phyloP scores from a whole-genome alignment of 768 basidiomycete species.

The Suillus clintonianus region DNA sequence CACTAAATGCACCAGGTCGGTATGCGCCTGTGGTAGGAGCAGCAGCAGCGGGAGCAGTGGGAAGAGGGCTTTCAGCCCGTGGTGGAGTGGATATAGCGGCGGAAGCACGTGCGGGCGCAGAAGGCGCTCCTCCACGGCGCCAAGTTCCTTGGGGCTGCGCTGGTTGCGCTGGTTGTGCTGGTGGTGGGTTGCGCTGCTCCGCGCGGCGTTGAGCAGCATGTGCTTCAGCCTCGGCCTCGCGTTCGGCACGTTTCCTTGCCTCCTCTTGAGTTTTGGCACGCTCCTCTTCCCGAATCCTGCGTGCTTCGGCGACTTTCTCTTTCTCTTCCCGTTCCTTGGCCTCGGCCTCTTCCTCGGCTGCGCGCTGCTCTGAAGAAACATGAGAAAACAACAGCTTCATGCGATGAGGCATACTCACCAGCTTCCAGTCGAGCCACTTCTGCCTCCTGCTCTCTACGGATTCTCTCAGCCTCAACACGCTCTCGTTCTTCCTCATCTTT shows the following conservation, averaged over 20 bases:
- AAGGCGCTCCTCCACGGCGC: conserved; percentile 17
- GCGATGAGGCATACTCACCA: conserved; percentile 42
- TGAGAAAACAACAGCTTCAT: conserved; percentile 7
- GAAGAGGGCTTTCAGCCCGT: conserved; percentile 58
- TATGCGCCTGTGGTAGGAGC: conserved; percentile 39
- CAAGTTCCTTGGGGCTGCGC: conserved; percentile 17
- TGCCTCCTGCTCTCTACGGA: conserved; percentile 33
- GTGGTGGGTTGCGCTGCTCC: conserved; percentile 31
- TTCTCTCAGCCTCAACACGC: conserved; percentile 26
- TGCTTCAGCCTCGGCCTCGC: conserved; percentile 72
- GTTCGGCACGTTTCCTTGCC: conserved; percentile 58
- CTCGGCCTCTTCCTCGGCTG: conserved; percentile 56
- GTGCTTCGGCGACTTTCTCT: conserved; percentile 50
- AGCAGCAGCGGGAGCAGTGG: conserved; percentile 19
- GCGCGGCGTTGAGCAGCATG: conserved; percentile 42
- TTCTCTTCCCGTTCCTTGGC: conserved; percentile 64
- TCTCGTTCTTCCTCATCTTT: conserved; percentile 43
- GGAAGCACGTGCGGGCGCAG: conserved; percentile 24
- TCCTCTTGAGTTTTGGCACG: conserved; percentile 54
- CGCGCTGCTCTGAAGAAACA: conserved; percentile 48
- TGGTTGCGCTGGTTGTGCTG: conserved; percentile 17
- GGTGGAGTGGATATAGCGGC: conserved; percentile 37
- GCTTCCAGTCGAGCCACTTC: conserved; percentile 48
- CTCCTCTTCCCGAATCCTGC: conserved; percentile 54
- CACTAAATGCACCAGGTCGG: conserved; percentile 41